These are phyloP conservation scores for Trichoderma virens DNA, from an alignment of 495 filamentous ascomycete genomes.

Conservation along the genomic window DNA sequence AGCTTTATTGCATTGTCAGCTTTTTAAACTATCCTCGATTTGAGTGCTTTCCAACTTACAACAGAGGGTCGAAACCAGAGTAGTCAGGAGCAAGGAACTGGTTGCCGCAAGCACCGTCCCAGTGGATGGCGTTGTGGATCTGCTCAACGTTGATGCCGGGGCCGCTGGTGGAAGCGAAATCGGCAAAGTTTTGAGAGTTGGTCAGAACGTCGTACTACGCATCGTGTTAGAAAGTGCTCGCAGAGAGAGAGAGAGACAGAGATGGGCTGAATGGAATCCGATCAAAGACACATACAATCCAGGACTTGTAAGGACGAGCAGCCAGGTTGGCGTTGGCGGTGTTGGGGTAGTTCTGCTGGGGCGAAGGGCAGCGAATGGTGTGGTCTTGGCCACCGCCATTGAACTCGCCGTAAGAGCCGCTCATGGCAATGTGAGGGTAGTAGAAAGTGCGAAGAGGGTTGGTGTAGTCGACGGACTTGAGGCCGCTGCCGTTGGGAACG, in stretches of 20 bases:
- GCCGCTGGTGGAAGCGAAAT: conserved; percentile 1
- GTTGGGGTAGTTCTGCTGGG: background rate
- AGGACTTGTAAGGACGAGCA: background rate
- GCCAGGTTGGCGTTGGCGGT: background rate
- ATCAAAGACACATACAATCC: background rate
- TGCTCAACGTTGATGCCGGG: conserved; percentile 6
- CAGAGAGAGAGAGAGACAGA: background rate
- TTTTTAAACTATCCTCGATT: background rate
- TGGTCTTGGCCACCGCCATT: background rate
- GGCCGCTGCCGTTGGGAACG: conserved; percentile 12
- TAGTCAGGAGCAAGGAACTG: background rate
- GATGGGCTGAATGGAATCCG: no score
- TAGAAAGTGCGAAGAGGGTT: background rate
- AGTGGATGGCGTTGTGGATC: conserved; percentile 13
- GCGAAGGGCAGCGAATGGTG: background rate
- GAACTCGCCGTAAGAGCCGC: background rate
- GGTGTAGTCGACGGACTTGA: background rate
- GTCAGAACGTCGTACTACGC: background rate
- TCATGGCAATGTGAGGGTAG: background rate
- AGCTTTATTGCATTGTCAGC: background rate
- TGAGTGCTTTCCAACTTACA: background rate
- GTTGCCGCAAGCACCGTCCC: conserved; percentile 3
- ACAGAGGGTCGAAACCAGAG: conserved; percentile 11
- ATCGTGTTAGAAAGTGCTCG: background rate
- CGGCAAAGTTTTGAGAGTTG: background rate